Percentiles rank a stretch among this genome's conserved stretches.
phyloP scores from a whole-genome alignment of 1,284 basidiomycete species.

The Xerocomus cyaneibrunnescens region DNA sequence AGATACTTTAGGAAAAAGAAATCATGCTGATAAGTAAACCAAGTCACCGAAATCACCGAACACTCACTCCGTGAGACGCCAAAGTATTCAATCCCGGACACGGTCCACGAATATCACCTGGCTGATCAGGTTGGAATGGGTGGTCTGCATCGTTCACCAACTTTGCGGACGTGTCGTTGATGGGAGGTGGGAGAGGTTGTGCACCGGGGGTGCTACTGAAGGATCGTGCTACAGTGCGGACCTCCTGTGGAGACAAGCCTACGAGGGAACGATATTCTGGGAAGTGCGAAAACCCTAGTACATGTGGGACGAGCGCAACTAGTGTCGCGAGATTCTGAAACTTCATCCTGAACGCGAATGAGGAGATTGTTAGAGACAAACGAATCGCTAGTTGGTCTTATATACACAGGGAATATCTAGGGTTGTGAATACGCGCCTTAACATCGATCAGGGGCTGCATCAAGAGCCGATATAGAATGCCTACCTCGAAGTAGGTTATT shows the following conservation, averaged over 20 bases:
- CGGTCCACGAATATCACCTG: conserved; percentile 40
- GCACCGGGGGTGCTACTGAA: conserved; percentile 25
- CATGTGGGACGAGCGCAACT: conserved; percentile 8
- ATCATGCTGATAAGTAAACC: neutral
- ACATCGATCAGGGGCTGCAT: no score
- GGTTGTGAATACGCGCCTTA: neutral
- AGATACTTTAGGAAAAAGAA: conserved; percentile 19
- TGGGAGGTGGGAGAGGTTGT: conserved; percentile 24
- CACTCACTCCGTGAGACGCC: conserved; percentile 43
- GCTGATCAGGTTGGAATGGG: conserved; percentile 16
- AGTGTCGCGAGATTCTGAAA: conserved; percentile 7
- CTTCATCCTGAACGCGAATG: conserved; percentile 10
- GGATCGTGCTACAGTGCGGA: conserved; percentile 9
- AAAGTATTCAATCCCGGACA: conserved; percentile 50
- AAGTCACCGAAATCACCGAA: neutral
- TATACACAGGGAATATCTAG: conserved; percentile 3
- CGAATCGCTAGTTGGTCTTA: conserved; percentile 4
- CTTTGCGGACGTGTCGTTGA: conserved; percentile 30
- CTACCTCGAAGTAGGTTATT: no score
- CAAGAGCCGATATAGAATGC: neutral
- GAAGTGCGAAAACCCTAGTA: conserved; percentile 19
- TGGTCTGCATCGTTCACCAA: conserved; percentile 24
- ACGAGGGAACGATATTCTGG: conserved; percentile 24
- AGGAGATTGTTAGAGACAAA: neutral
- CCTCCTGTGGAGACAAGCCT: conserved; percentile 18